A percentile compares a stretch with the other conserved stretches of the same genome.
These are phyloP conservation scores for Candolleomyces efflorescens DNA, from an alignment of 768 basidiomycete genomes.

Conservation along the genomic window DNA sequence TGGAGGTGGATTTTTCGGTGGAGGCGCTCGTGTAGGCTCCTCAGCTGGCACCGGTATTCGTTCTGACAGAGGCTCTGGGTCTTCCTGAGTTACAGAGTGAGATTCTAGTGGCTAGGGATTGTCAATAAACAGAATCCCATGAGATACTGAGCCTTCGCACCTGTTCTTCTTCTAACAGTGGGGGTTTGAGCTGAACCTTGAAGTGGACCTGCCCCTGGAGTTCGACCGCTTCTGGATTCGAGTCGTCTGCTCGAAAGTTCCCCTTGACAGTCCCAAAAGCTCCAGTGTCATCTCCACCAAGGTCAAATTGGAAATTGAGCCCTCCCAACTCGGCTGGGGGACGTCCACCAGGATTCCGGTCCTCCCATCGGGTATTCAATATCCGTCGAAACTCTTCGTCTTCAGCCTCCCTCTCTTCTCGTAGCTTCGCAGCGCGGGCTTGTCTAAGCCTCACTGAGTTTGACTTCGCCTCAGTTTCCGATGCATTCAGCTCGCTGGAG, in stretches of 20 bases:
- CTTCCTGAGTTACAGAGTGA: neutral
- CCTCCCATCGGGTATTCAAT: constrained; percentile 7
- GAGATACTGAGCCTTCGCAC: neutral
- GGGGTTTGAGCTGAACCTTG: neutral
- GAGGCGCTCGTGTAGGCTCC: neutral
- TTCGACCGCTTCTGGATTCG: neutral
- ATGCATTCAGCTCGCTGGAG: neutral
- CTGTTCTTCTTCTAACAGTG: neutral
- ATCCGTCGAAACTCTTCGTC: constrained; percentile 9
- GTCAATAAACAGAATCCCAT: neutral
- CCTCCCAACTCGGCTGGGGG: neutral
- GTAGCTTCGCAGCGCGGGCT: neutral
- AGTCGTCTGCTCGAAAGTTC: neutral
- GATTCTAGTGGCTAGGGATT: neutral
- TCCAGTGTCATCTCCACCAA: neutral
- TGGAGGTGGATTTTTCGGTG: neutral
- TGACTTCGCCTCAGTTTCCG: neutral
- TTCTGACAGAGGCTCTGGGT: neutral
- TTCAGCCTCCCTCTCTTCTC: neutral
- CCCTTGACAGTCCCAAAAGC: neutral
- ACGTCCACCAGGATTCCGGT: neutral
- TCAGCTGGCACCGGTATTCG: neutral
- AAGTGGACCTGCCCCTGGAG: neutral
- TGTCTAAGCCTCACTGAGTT: neutral
- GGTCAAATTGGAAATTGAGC: neutral